Conservation (phyloP, 352 stramenopile genomes). For the Thraustotheca clavata region DNA sequence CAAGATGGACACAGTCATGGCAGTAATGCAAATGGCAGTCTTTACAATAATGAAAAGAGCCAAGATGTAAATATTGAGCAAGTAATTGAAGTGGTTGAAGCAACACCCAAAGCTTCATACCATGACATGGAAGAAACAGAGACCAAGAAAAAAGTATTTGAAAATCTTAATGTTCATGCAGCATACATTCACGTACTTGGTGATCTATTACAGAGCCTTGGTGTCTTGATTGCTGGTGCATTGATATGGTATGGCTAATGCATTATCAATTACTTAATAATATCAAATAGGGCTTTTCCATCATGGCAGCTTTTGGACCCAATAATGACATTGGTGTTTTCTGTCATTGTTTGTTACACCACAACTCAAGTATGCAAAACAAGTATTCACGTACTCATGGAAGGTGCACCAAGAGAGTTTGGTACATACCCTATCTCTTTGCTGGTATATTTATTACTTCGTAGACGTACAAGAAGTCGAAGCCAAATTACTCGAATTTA, state of each 20-base stretch:
- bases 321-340: constrained; percentile 96
- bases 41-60: background rate
- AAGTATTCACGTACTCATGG: constrained; percentile 91
- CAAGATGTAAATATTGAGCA: no score
- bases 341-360: constrained; percentile 89
- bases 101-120: no score
- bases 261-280: background rate
- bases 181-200: constrained; percentile 96
- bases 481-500: no score
- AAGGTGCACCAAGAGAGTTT: no score
- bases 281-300: constrained; percentile 46
- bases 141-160: no score
- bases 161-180: constrained; percentile 94
- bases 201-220: constrained; percentile 95
- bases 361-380: constrained; percentile 89
- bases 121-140: no score
- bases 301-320: constrained; percentile 94
- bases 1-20: constrained; percentile 23
- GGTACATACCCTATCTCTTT: no score
- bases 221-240: constrained; percentile 92
- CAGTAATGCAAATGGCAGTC: constrained; percentile 22
- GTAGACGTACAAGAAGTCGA: no score
- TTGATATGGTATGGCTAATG: constrained; percentile 90
- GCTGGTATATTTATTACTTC: no score
- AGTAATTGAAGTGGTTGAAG: constrained; percentile 15